Evolutionary conservation across 129 eudicot species (phyloP).

Genomic region (Centrapalus pauciflorus): DNA sequence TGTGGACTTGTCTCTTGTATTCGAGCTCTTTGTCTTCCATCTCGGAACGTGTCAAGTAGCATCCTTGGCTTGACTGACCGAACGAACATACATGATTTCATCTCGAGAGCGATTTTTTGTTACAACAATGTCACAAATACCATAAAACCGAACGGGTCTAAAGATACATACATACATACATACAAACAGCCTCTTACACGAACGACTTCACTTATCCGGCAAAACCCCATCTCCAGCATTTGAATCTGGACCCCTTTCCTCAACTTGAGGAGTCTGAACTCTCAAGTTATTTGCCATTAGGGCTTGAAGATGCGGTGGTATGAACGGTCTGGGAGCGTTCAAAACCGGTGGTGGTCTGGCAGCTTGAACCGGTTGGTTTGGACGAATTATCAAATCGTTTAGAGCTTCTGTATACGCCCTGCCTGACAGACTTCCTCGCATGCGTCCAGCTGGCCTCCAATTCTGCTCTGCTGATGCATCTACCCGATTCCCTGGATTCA

Average conservation of each 20-base stretch:
- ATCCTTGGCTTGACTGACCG: too few species aligned
- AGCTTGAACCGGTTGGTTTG: conserved; percentile 51
- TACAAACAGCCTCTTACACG: too few species aligned
- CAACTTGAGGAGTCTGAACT: conserved; percentile 27
- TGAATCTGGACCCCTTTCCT: conserved; percentile 20
- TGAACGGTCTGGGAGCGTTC: conserved; percentile 36
- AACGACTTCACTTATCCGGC: too few species aligned
- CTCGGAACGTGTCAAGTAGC: too few species aligned
- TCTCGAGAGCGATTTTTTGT: too few species aligned
- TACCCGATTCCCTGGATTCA: conserved; percentile 7
- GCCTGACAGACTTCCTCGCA: conserved; percentile 78
- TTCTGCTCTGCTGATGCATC: conserved; percentile 43
- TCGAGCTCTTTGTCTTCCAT: too few species aligned
- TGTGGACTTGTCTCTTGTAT: too few species aligned
- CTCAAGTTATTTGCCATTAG: conserved; percentile 31
- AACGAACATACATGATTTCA: too few species aligned
- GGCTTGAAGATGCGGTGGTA: conserved; percentile 35
- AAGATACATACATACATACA: too few species aligned
- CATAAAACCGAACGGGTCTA: too few species aligned
- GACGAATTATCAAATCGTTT: conserved; percentile 43
- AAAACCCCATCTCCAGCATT: conserved; percentile 14
- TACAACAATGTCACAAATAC: too few species aligned
- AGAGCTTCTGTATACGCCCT: conserved; percentile 51
- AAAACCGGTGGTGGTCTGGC: conserved; percentile 43
- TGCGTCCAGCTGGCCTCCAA: conserved; percentile 79